phyloP scores from a whole-genome alignment of 495 filamentous ascomycete species.

The Penicillium ochrochloron region DNA sequence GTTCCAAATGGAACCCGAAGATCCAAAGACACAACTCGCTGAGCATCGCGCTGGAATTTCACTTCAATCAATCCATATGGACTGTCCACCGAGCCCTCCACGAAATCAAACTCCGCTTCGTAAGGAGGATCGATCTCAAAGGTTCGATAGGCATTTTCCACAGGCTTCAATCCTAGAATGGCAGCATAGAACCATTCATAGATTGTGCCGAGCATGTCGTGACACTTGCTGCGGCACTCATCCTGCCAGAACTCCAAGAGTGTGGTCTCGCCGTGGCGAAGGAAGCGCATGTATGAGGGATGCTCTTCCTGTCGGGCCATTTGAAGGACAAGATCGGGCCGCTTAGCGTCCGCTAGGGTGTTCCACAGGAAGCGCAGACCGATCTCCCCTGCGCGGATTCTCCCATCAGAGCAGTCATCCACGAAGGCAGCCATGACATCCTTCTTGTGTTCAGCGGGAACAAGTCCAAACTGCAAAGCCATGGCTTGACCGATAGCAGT shows the following conservation, averaged over 20 bases:
- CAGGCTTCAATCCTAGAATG: constrained; percentile 31
- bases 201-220: constrained; percentile 41
- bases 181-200: constrained; percentile 38
- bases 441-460: constrained; percentile 22
- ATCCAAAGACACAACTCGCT: not conserved
- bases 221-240: constrained; percentile 36
- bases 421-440: constrained; percentile 35
- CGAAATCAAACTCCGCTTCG: constrained; percentile 29
- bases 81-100: constrained; percentile 34
- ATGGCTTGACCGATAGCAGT: constrained; percentile 33
- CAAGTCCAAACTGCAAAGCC: constrained; percentile 34
- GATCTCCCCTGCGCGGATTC: constrained; percentile 35
- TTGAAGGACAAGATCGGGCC: constrained; percentile 33
- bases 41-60: constrained; percentile 21
- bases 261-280: constrained; percentile 35
- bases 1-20: constrained; percentile 25
- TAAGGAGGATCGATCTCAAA: constrained; percentile 30
- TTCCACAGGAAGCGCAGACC: constrained; percentile 35
- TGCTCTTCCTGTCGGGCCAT: constrained; percentile 40
- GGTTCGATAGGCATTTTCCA: constrained; percentile 28
- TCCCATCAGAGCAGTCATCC: constrained; percentile 26
- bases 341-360: constrained; percentile 30
- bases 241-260: constrained; percentile 39
- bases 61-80: constrained; percentile 33
- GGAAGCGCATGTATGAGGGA: constrained; percentile 37